Percentiles rank a stretch among this genome's conserved stretches.
phyloP scores from a whole-genome alignment of 1,284 basidiomycete species.

The Ganoderma leucocontextum region DNA sequence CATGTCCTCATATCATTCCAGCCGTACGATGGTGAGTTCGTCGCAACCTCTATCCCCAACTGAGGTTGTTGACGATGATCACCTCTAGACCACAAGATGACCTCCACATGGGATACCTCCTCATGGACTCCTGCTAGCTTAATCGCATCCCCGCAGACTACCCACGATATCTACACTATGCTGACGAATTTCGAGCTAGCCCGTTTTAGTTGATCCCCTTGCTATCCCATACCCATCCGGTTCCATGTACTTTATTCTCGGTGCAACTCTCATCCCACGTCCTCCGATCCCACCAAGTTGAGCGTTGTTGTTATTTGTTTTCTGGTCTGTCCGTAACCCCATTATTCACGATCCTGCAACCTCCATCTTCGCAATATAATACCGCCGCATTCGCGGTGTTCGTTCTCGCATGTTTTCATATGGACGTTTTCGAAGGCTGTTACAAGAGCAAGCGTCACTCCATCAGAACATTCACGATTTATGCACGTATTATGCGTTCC shows the following conservation, averaged over 20 bases:
- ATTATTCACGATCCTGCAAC: conserved; percentile 34
- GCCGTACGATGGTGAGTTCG: conserved; percentile 48
- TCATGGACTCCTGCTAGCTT: conserved; percentile 35
- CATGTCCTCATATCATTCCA: conserved; percentile 51
- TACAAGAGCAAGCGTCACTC: conserved; percentile 1
- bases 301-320: conserved; percentile 36
- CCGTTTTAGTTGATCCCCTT: conserved; percentile 38
- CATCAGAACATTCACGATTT: conserved; percentile 3
- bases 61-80: conserved; percentile 4
- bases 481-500: not conserved
- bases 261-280: conserved; percentile 36
- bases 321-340: conserved; percentile 29
- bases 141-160: conserved; percentile 34
- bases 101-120: conserved; percentile 30
- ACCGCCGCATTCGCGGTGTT: conserved; percentile 27
- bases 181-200: conserved; percentile 41
- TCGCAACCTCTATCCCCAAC: not conserved
- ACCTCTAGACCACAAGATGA: conserved; percentile 40
- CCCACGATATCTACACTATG: conserved; percentile 37
- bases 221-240: conserved; percentile 40
- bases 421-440: not conserved
- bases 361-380: conserved; percentile 47
- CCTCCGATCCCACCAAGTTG: conserved; percentile 27
- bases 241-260: conserved; percentile 40
- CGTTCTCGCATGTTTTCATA: conserved; percentile 12